These are phyloP conservation scores for Coffea eugenioides DNA, from an alignment of 257 asterid species.

Conservation along the genomic window DNA sequence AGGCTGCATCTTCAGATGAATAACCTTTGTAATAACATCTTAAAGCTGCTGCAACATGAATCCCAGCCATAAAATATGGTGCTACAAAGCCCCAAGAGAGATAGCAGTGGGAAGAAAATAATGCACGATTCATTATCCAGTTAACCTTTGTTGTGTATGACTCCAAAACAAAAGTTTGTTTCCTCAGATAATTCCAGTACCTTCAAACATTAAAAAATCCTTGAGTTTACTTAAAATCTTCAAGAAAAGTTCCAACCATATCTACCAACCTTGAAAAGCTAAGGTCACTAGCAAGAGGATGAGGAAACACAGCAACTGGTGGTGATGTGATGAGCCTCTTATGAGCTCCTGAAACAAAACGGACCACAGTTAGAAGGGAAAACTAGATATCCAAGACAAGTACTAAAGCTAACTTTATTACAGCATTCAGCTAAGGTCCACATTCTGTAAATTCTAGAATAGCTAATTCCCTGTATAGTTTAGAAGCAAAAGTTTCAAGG, in stretches of 20 bases:
- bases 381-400: background rate
- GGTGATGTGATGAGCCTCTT: slow-evolving; percentile 89
- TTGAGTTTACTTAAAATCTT: slow-evolving; percentile 19
- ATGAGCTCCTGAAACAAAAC: slow-evolving; percentile 63
- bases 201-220: slow-evolving; percentile 35
- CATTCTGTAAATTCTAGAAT: background rate
- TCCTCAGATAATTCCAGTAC: slow-evolving; percentile 98
- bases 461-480: background rate
- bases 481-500: background rate
- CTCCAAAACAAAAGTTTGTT: slow-evolving; percentile 96
- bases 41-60: slow-evolving; percentile 75
- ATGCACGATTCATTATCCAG: slow-evolving; percentile 94
- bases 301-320: slow-evolving; percentile 98
- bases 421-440: background rate
- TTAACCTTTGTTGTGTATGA: slow-evolving; percentile 80
- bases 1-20: slow-evolving; percentile 52
- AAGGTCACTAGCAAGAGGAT: slow-evolving; percentile 96
- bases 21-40: slow-evolving; percentile 53
- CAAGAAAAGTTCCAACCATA: slow-evolving; percentile 13
- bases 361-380: slow-evolving; percentile 16
- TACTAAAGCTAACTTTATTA: background rate
- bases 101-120: slow-evolving; percentile 85
- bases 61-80: slow-evolving; percentile 73
- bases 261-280: slow-evolving; percentile 78
- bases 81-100: slow-evolving; percentile 92